A percentile compares a stretch with the other conserved stretches of the same genome.
Conservation (phyloP, 2,329 filamentous ascomycete species). For the Talaromyces verruculosus region DNA sequence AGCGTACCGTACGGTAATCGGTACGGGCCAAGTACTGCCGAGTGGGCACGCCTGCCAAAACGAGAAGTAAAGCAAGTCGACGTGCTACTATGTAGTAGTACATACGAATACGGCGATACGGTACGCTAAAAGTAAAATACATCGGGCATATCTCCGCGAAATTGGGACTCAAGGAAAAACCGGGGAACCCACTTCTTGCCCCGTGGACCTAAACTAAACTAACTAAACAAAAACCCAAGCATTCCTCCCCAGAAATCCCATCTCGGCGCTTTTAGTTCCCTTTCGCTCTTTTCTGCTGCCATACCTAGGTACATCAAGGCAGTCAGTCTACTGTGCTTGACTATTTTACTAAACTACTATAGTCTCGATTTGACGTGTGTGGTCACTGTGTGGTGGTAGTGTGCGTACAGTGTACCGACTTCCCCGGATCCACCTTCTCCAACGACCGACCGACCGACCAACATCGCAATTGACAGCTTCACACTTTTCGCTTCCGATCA, state of each 20-base stretch:
- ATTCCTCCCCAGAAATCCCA: slow-evolving; percentile 12
- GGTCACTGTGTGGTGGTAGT: neutral
- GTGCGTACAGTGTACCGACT: neutral
- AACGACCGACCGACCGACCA: neutral
- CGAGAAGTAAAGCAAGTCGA: neutral
- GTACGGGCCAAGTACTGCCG: slow-evolving; percentile 1
- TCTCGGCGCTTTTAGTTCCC: neutral
- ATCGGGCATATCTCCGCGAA: slow-evolving; percentile 18
- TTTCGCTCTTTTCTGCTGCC: neutral
- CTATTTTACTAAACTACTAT: neutral
- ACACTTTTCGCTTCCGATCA: neutral
- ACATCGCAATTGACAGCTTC: neutral
- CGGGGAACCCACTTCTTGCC: slow-evolving; percentile 17
- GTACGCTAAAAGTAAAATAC: neutral
- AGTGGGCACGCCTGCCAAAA: neutral
- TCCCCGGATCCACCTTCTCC: slow-evolving; percentile 10
- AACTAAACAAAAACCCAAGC: slow-evolving; percentile 19
- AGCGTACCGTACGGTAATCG: neutral
- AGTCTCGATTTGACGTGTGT: neutral
- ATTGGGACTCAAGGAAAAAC: slow-evolving; percentile 14
- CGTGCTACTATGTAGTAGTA: neutral
- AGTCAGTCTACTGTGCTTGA: neutral
- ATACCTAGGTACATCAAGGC: neutral
- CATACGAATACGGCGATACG: neutral
- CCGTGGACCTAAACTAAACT: slow-evolving; percentile 14